phyloP scores from a whole-genome alignment of 345 rosid genomes.

The Citrus mangshanensis region DNA sequence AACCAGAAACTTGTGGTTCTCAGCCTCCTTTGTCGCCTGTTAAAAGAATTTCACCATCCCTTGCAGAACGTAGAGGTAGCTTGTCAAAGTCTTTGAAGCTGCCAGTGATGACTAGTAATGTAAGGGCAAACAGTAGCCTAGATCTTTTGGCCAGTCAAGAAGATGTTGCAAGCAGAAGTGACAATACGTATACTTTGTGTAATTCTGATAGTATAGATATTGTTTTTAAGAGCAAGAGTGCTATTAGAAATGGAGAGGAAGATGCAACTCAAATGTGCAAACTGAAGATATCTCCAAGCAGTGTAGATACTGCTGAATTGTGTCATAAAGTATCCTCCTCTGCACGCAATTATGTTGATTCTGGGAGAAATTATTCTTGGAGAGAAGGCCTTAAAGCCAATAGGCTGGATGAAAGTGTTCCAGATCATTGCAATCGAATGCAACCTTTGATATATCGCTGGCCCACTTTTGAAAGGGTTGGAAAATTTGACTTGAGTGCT shows the following conservation, averaged over 20 bases:
- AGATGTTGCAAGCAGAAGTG: constrained; percentile 27
- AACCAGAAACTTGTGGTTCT: constrained; percentile 31
- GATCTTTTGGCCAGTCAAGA: constrained; percentile 24
- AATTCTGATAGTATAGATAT: constrained; percentile 50
- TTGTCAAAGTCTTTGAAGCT: constrained; percentile 67
- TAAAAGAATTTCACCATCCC: constrained; percentile 60
- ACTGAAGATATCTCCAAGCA: constrained; percentile 32
- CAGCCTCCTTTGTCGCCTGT: constrained; percentile 30
- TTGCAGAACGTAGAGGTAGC: constrained; percentile 86
- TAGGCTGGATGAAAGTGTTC: constrained; percentile 22
- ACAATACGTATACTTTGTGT: constrained; percentile 32
- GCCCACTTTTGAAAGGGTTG: constrained; percentile 72
- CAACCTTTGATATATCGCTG: constrained; percentile 52
- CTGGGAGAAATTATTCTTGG: constrained; percentile 16
- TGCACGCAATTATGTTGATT: constrained; percentile 26
- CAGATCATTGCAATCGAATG: constrained; percentile 21
- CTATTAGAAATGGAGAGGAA: constrained; percentile 34
- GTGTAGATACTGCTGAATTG: constrained; percentile 31
- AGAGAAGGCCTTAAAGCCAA: constrained; percentile 21
- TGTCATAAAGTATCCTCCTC: constrained; percentile 28
- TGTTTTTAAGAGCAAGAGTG: constrained; percentile 43
- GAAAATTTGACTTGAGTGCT: constrained; percentile 34
- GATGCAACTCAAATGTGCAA: constrained; percentile 27
- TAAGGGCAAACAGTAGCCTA: constrained; percentile 26
- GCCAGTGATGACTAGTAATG: constrained; percentile 51